phyloP scores from a whole-genome alignment of 2,329 filamentous ascomycete genomes.

The Pseudocercospora fuligena region DNA sequence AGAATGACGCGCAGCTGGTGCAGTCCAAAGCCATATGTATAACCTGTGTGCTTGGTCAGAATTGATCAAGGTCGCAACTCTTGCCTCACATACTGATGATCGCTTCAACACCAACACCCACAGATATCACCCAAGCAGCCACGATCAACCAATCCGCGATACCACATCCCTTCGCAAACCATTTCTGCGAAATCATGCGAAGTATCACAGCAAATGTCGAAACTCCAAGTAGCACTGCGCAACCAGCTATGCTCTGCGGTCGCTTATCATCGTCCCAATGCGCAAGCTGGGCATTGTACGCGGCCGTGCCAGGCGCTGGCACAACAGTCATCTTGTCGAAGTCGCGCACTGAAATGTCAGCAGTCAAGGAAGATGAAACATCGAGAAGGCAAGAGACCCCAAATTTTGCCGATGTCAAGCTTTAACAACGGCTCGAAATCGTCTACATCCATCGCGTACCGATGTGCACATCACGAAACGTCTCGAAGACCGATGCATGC shows the following conservation, averaged over 20 bases:
- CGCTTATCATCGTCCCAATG: background rate
- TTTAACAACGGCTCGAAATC: background rate
- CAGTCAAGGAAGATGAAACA: background rate
- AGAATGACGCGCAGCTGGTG: background rate
- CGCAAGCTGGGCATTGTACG: background rate
- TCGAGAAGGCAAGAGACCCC: background rate
- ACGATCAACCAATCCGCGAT: slow-evolving; percentile 1
- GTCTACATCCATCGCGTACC: background rate
- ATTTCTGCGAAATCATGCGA: slow-evolving; percentile 1
- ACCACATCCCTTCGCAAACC: background rate
- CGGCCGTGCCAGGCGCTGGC: background rate
- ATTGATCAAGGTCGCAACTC: background rate
- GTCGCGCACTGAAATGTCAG: background rate
- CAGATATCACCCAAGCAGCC: background rate
- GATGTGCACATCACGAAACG: background rate
- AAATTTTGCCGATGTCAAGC: no score
- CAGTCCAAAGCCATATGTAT: background rate
- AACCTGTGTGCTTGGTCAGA: background rate
- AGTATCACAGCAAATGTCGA: background rate
- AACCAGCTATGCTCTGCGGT: background rate
- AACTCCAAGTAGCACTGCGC: background rate
- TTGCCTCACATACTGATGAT: background rate
- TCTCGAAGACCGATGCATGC: background rate
- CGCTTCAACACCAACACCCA: background rate
- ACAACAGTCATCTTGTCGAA: background rate